These are phyloP conservation scores for Lactarius sanguifluus DNA, from an alignment of 768 basidiomycete genomes.

Conservation along the genomic window DNA sequence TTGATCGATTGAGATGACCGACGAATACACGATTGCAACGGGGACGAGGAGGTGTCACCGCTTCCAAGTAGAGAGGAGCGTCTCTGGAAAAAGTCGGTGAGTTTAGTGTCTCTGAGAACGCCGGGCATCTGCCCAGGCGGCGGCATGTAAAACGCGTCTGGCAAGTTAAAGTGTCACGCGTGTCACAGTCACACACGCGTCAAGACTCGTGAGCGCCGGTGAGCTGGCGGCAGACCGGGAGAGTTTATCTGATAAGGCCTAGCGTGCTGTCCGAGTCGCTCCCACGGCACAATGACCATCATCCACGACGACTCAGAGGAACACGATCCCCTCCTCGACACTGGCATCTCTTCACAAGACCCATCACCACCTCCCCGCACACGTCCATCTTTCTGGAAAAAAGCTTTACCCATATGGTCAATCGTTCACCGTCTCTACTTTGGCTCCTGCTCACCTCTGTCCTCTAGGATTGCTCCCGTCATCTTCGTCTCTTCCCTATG, in stretches of 20 bases:
- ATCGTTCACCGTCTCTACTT: neutral
- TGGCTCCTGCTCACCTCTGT: neutral
- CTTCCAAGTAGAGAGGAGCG: slow-evolving; percentile 1
- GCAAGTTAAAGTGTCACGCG: neutral
- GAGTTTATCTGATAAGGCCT: slow-evolving; percentile 11
- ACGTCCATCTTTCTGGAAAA: slow-evolving; percentile 12
- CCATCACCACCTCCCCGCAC: neutral
- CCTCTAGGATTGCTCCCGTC: slow-evolving; percentile 28
- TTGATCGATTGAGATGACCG: neutral
- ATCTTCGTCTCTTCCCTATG: slow-evolving; percentile 29
- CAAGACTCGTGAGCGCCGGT: neutral
- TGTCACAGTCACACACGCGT: slow-evolving; percentile 7
- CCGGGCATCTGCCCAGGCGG: slow-evolving; percentile 1
- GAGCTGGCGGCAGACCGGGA: neutral
- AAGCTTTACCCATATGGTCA: slow-evolving; percentile 23
- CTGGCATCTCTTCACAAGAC: neutral
- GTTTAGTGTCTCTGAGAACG: slow-evolving; percentile 18
- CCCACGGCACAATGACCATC: neutral
- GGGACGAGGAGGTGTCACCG: neutral
- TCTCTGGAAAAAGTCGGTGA: slow-evolving; percentile 24
- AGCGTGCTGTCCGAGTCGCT: too few species aligned
- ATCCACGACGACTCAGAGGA: slow-evolving; percentile 10
- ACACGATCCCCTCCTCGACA: slow-evolving; percentile 25
- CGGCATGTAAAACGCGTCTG: slow-evolving; percentile 12
- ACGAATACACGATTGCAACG: neutral